phyloP scores from a whole-genome alignment of 2,329 filamentous ascomycete species.

The Penicillium sp. region DNA sequence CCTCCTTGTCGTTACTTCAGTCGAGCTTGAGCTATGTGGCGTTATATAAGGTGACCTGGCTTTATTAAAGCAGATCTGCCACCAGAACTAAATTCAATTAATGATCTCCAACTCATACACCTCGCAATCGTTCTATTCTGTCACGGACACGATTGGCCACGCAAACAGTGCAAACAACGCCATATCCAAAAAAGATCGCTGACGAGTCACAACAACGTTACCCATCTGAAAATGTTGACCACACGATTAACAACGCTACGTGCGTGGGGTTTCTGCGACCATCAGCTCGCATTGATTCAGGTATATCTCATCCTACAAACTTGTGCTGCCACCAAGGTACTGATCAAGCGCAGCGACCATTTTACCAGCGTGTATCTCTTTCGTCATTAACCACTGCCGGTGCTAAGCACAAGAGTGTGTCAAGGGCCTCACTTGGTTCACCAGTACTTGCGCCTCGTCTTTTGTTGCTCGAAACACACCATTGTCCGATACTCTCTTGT shows the following conservation, averaged over 20 bases:
- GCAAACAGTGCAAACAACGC: slow-evolving; percentile 35
- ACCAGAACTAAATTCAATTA: too few species aligned
- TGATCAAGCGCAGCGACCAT: slow-evolving; percentile 9
- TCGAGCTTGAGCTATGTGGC: too few species aligned
- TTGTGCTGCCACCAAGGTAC: not conserved
- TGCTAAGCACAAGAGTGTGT: slow-evolving; percentile 1
- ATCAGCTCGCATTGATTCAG: slow-evolving; percentile 17
- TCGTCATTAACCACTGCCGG: slow-evolving; percentile 7
- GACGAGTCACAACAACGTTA: slow-evolving; percentile 7
- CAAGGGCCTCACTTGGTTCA: not conserved
- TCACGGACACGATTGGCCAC: too few species aligned
- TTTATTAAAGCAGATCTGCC: too few species aligned
- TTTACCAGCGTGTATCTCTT: slow-evolving; percentile 10
- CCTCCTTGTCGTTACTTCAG: too few species aligned
- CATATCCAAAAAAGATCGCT: slow-evolving; percentile 17
- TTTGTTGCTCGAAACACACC: not conserved
- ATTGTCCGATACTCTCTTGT: not conserved
- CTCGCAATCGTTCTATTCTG: too few species aligned
- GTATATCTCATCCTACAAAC: slow-evolving; percentile 15
- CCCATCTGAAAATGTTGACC: slow-evolving; percentile 22
- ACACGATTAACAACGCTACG: slow-evolving; percentile 20
- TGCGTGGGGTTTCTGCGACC: slow-evolving; percentile 18
- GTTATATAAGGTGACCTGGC: too few species aligned
- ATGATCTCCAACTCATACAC: too few species aligned
- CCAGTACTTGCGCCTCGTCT: too few species aligned